phyloP scores from a whole-genome alignment of 352 stramenopile genomes.

The Pythium volutum region DNA sequence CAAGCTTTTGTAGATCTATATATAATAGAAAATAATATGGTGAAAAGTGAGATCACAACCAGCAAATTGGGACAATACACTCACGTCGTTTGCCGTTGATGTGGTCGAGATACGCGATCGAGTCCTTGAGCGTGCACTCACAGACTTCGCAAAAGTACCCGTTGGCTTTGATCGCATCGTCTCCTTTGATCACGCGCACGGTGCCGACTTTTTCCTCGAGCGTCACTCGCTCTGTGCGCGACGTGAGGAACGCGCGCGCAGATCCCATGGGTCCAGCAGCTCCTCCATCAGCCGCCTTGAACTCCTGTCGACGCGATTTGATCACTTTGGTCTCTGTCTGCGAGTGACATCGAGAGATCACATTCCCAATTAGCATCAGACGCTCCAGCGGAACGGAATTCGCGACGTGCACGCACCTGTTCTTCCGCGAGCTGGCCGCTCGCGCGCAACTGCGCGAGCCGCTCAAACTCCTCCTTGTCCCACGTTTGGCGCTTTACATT shows the following conservation, averaged over 20 bases:
- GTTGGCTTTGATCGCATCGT: constrained; percentile 71
- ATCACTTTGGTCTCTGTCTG: constrained; percentile 66
- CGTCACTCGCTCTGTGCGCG: constrained; percentile 67
- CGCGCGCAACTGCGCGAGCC: constrained; percentile 70
- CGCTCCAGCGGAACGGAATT: neutral
- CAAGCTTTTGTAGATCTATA: constrained; percentile 86
- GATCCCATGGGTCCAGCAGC: constrained; percentile 62
- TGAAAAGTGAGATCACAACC: neutral
- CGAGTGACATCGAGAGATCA: too few relatives aligned
- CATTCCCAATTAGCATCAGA: neutral
- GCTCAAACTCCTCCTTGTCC: constrained; percentile 75
- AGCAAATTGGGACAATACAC: constrained; percentile 15
- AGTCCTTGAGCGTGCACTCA: constrained; percentile 91
- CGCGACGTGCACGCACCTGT: constrained; percentile 26
- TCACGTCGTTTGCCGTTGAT: constrained; percentile 94
- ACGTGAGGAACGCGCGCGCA: constrained; percentile 74
- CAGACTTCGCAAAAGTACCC: constrained; percentile 94
- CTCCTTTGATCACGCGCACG: constrained; percentile 82
- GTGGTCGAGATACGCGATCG: constrained; percentile 92
- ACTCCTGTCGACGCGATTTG: constrained; percentile 71
- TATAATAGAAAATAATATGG: constrained; percentile 23
- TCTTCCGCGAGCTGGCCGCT: constrained; percentile 58
- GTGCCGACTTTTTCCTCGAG: constrained; percentile 85
- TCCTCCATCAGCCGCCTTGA: constrained; percentile 62
- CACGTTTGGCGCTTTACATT: constrained; percentile 85